Conservation (phyloP, 1,284 basidiomycete species). For the Agaricales sp. region DNA sequence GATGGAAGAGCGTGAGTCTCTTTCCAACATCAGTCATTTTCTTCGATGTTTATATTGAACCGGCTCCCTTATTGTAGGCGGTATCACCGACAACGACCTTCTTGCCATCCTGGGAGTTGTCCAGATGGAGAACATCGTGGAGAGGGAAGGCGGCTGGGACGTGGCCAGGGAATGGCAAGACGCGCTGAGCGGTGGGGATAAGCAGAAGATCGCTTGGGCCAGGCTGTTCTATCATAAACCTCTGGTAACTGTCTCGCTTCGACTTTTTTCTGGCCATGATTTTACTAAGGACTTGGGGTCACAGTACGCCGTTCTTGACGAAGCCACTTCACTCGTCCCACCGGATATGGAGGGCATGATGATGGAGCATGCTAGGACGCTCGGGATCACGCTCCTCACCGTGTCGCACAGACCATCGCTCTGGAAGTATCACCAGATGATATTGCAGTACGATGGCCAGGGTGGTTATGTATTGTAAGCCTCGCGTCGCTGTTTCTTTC, state of each 20-base stretch:
- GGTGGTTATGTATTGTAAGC: constrained; percentile 79
- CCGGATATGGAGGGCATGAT: constrained; percentile 89
- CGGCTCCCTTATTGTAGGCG: constrained; percentile 28
- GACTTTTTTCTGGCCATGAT: not conserved
- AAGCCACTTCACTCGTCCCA: constrained; percentile 92
- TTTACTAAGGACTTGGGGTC: constrained; percentile 1
- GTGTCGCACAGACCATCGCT: constrained; percentile 88
- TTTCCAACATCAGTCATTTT: not conserved
- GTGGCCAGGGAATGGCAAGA: constrained; percentile 87
- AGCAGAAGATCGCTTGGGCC: constrained; percentile 94
- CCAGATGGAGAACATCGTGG: constrained; percentile 83
- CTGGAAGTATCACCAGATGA: constrained; percentile 92
- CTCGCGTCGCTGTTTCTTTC: constrained; percentile 5
- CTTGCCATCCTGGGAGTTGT: constrained; percentile 68
- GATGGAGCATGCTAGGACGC: constrained; percentile 87
- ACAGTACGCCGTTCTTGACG: constrained; percentile 93
- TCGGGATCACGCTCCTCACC: constrained; percentile 85
- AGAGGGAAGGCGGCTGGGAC: constrained; percentile 96
- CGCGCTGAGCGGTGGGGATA: constrained; percentile 80
- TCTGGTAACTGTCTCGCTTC: constrained; percentile 41
- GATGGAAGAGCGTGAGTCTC: constrained; percentile 60
- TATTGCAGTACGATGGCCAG: constrained; percentile 82
- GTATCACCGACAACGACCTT: constrained; percentile 71
- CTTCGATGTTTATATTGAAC: constrained; percentile 4
- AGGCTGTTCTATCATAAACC: constrained; percentile 93